Conservation (phyloP, 148 eudicot genomes). For the Camellia lanceoleosa region DNA sequence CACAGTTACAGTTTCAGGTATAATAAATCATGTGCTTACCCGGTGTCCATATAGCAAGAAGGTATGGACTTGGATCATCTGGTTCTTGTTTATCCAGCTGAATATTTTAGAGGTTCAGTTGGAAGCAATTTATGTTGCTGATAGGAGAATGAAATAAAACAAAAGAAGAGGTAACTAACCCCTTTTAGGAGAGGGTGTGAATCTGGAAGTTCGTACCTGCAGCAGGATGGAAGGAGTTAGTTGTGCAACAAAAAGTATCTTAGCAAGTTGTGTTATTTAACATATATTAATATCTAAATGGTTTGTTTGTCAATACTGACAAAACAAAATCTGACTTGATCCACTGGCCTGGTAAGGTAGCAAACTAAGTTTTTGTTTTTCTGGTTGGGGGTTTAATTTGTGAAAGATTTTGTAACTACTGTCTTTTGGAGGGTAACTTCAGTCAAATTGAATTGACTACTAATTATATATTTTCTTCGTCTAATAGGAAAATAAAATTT, state of each 20-base stretch:
- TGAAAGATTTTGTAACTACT: neutral
- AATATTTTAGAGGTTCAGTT: slow-evolving; percentile 15
- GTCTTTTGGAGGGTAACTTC: neutral
- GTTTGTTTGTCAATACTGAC: neutral
- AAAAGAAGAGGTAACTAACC: slow-evolving; percentile 32
- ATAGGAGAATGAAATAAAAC: neutral
- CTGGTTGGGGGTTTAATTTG: neutral
- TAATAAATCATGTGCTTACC: slow-evolving; percentile 32
- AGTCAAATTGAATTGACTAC: neutral
- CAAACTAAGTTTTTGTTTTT: neutral
- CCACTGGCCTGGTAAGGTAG: neutral
- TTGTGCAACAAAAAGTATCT: neutral
- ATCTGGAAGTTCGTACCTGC: slow-evolving; percentile 75
- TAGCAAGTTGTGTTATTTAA: neutral
- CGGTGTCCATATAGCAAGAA: slow-evolving; percentile 75
- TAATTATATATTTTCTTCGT: neutral
- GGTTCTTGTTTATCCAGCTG: slow-evolving; percentile 65
- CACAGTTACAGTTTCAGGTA: neutral
- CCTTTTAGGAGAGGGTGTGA: slow-evolving; percentile 54
- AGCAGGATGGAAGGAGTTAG: slow-evolving; percentile 22
- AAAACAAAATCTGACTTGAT: neutral
- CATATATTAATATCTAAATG: neutral
- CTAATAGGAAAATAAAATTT: neutral
- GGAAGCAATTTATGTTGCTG: neutral
- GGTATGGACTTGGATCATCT: slow-evolving; percentile 80